A percentile compares a stretch with the other conserved stretches of the same genome.
These are phyloP conservation scores for Starmerella cellae DNA, from an alignment of 805 yeast genomes.

Conservation along the genomic window DNA sequence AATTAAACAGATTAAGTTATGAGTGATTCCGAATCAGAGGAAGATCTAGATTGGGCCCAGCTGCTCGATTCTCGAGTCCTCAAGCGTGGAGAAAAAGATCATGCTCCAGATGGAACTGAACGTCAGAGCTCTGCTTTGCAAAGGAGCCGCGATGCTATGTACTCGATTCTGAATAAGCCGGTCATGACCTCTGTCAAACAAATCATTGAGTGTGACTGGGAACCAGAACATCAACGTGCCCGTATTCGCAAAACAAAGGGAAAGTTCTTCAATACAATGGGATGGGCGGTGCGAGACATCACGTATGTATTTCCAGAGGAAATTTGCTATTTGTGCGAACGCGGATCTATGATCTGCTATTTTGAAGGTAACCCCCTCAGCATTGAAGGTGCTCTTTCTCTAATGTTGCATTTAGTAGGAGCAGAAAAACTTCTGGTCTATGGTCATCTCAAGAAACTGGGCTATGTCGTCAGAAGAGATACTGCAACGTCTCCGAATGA, in stretches of 20 bases:
- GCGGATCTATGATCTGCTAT: constrained; percentile 51
- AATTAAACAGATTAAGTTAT: not conserved
- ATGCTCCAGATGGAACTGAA: constrained; percentile 64
- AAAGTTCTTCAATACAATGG: constrained; percentile 59
- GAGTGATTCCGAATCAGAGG: constrained; percentile 24
- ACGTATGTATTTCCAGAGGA: constrained; percentile 53
- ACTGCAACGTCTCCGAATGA: not conserved
- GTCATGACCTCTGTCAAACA: constrained; percentile 34
- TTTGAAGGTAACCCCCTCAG: constrained; percentile 35
- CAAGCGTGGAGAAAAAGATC: constrained; percentile 73
- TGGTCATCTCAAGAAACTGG: constrained; percentile 60
- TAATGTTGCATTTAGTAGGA: constrained; percentile 26
- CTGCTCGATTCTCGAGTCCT: constrained; percentile 21
- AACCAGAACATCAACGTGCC: constrained; percentile 27
- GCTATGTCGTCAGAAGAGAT: constrained; percentile 45
- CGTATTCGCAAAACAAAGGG: constrained; percentile 48
- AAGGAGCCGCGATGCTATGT: constrained; percentile 58
- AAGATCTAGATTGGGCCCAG: constrained; percentile 31
- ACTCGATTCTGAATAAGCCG: constrained; percentile 39
- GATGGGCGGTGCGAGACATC: constrained; percentile 40
- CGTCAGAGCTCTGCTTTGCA: constrained; percentile 38
- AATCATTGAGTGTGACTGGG: constrained; percentile 40
- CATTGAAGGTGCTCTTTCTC: constrained; percentile 50
- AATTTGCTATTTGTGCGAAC: constrained; percentile 59
- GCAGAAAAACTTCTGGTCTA: constrained; percentile 39